A percentile compares a stretch with the other conserved stretches of the same genome.
These are phyloP conservation scores for Microdochium trichocladiopsis DNA, from an alignment of 2,329 filamentous ascomycete species.

Conservation along the genomic window DNA sequence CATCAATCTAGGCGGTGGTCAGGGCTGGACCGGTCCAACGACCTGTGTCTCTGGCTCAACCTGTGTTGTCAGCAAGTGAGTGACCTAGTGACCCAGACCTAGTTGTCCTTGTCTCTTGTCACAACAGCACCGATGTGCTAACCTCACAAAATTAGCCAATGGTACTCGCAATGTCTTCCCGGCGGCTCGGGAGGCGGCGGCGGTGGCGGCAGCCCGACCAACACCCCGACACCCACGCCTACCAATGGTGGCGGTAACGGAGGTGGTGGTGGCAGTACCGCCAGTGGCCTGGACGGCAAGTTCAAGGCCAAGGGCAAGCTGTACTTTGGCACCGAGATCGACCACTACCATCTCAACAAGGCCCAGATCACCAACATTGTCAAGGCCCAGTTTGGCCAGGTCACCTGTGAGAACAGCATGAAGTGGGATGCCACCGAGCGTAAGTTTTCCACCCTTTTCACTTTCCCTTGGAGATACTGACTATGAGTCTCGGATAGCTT, in stretches of 20 bases:
- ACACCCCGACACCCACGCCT: neutral
- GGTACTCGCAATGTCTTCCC: neutral
- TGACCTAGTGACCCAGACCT: neutral
- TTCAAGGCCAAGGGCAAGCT: constrained; percentile 44
- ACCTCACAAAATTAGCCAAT: neutral
- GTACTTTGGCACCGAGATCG: constrained; percentile 54
- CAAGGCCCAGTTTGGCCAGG: constrained; percentile 53
- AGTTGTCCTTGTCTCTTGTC: neutral
- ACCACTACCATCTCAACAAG: constrained; percentile 42
- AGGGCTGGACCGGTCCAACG: neutral
- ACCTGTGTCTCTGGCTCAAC: neutral
- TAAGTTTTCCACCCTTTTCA: neutral
- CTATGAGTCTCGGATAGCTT: constrained; percentile 4
- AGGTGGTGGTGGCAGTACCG: too few relatives aligned
- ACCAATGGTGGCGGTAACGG: neutral
- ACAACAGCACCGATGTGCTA: neutral
- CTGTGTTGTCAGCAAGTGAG: neutral
- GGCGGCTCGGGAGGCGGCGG: neutral
- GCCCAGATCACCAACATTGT: constrained; percentile 47
- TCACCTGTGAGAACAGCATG: constrained; percentile 64
- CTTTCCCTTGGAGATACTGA: too few relatives aligned
- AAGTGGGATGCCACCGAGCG: constrained; percentile 53
- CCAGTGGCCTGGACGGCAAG: neutral
- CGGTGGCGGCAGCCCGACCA: neutral
- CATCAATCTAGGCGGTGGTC: neutral